Conservation (phyloP, 75 land plant species). For the Cryptomeria japonica region DNA sequence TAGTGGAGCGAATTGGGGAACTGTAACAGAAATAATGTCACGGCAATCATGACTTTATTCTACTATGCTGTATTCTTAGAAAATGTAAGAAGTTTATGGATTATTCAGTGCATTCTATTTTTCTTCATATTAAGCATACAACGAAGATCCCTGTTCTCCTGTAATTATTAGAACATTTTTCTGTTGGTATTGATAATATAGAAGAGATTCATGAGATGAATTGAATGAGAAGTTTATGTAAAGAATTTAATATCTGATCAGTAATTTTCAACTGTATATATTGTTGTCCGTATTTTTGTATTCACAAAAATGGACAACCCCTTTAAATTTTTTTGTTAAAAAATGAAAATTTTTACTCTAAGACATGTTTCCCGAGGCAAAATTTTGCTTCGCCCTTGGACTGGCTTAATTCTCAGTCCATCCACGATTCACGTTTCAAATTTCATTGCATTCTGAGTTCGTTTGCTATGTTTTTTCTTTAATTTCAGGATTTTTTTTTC, state of each 20-base stretch:
- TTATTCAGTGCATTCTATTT: not conserved
- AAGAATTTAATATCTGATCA: not conserved
- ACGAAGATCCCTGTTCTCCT: not conserved
- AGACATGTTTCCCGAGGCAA: too few relatives aligned
- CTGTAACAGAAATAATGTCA: not conserved
- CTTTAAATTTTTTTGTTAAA: too few relatives aligned
- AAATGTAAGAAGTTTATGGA: not conserved
- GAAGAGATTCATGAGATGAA: not conserved
- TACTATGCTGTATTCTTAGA: not conserved
- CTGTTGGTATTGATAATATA: not conserved
- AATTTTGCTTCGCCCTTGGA: too few relatives aligned
- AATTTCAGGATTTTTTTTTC: too few relatives aligned
- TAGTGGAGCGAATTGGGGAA: conserved; percentile 13
- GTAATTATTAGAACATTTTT: not conserved
- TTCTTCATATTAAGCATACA: not conserved
- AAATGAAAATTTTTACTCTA: too few relatives aligned
- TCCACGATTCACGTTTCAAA: too few relatives aligned
- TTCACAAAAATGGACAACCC: too few relatives aligned
- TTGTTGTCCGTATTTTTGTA: too few relatives aligned
- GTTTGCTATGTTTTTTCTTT: too few relatives aligned
- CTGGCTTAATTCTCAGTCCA: too few relatives aligned
- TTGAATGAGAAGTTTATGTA: not conserved
- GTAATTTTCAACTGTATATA: too few relatives aligned
- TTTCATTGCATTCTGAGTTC: too few relatives aligned
- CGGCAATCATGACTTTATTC: not conserved